Evolutionary conservation across 306 rosid genomes (phyloP).

Genomic region (Morella rubra): DNA sequence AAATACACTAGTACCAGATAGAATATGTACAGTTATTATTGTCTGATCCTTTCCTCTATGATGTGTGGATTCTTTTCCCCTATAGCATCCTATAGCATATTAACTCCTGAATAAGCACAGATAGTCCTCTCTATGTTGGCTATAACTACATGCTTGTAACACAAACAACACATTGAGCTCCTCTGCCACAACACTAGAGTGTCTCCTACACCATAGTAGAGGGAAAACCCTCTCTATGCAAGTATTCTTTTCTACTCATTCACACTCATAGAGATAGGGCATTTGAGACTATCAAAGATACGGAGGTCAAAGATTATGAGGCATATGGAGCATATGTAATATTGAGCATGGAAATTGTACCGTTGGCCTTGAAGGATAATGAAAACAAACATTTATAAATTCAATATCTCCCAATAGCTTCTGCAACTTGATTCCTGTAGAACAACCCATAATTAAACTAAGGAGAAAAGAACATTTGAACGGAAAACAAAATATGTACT

Average conservation of each 20-base stretch:
- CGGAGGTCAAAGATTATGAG: conserved; percentile 18
- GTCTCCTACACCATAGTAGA: not conserved
- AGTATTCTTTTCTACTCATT: conserved; percentile 19
- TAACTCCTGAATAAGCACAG: conserved; percentile 1
- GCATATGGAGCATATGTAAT: conserved; percentile 3
- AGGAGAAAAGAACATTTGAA: not conserved
- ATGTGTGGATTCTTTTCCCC: no score
- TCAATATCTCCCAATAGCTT: conserved; percentile 61
- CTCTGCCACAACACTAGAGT: conserved; percentile 21
- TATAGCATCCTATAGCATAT: not conserved
- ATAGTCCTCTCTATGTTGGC: not conserved
- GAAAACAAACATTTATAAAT: conserved; percentile 71
- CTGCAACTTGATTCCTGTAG: conserved; percentile 69
- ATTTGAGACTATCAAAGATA: conserved; percentile 4
- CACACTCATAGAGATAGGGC: conserved; percentile 19
- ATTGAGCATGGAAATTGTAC: conserved; percentile 42
- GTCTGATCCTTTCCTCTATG: no score
- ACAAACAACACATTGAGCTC: not conserved
- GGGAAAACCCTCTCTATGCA: conserved; percentile 8
- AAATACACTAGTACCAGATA: not conserved
- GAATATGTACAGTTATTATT: not conserved
- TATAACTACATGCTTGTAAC: conserved; percentile 4
- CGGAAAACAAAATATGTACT: not conserved
- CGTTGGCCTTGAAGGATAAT: conserved; percentile 79
- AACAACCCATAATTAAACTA: conserved; percentile 22